Conservation (phyloP, 352 stramenopile species). For the Phytophthora podocarpi region DNA sequence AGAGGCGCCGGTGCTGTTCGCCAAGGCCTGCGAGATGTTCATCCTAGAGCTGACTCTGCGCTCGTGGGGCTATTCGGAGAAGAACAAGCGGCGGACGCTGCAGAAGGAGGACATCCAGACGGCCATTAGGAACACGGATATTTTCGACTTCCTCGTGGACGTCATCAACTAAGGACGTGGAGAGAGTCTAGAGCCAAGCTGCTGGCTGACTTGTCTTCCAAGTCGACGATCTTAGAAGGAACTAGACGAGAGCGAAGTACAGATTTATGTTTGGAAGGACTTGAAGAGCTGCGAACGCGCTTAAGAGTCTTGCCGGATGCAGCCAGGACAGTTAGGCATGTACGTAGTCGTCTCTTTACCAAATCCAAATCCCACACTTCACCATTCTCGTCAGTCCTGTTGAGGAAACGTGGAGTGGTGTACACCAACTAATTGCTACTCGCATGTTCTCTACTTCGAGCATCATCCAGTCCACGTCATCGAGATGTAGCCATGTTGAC, state of each 20-base stretch:
- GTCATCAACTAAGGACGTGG: conserved; percentile 88
- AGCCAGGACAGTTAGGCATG: too few relatives aligned
- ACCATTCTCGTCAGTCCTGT: too few relatives aligned
- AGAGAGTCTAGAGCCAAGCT: not conserved
- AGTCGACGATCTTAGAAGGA: conserved; percentile 4
- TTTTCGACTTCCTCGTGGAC: conserved; percentile 99
- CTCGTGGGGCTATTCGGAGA: conserved; percentile 88
- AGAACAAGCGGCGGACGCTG: conserved; percentile 93
- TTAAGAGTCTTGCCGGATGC: too few relatives aligned
- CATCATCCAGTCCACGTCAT: too few relatives aligned
- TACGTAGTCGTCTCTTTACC: too few relatives aligned
- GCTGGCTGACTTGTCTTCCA: not conserved
- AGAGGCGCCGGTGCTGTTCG: conserved; percentile 98
- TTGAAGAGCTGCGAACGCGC: not conserved
- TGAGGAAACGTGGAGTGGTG: too few relatives aligned
- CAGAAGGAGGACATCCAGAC: conserved; percentile 99
- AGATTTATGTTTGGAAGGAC: not conserved
- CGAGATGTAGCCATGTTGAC: too few relatives aligned
- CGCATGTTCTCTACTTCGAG: too few relatives aligned
- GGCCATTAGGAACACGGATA: conserved; percentile 98
- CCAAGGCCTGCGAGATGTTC: conserved; percentile 99
- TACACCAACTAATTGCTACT: too few relatives aligned
- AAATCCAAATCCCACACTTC: too few relatives aligned
- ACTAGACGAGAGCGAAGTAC: conserved; percentile 1
- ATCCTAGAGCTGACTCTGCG: conserved; percentile 99